Evolutionary conservation across 1,284 basidiomycete genomes (phyloP).

Genomic region (Schizopora paradoxa): DNA sequence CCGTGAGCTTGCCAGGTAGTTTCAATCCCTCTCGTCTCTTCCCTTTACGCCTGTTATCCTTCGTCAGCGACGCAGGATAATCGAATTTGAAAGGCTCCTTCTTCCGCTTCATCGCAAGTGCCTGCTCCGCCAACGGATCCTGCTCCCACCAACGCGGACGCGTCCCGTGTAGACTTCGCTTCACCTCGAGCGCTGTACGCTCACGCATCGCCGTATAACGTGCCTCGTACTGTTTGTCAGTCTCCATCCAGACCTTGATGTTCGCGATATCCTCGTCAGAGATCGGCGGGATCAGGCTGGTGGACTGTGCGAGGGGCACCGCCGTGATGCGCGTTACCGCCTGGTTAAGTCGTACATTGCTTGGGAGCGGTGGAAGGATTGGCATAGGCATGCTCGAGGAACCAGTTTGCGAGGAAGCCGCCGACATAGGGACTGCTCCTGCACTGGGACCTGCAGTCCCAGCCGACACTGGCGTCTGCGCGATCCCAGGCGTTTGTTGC

Average conservation of each 20-base stretch:
- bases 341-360: conserved; percentile 46
- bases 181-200: conserved; percentile 26
- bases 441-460: conserved; percentile 5
- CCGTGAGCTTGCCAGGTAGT: conserved; percentile 59
- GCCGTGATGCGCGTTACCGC: conserved; percentile 59
- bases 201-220: conserved; percentile 25
- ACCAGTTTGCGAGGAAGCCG: too few relatives aligned
- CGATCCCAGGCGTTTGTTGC: too few relatives aligned
- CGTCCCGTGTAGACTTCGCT: conserved; percentile 23
- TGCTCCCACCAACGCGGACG: conserved; percentile 48
- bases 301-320: conserved; percentile 54
- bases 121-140: conserved; percentile 31
- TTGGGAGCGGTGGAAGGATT: conserved; percentile 28
- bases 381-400: too few relatives aligned
- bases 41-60: conserved; percentile 43
- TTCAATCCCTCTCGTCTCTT: conserved; percentile 65
- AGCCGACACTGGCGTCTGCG: background rate
- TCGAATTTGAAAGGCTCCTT: conserved; percentile 59
- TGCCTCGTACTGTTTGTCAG: conserved; percentile 39
- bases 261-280: conserved; percentile 38
- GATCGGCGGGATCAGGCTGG: conserved; percentile 51
- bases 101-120: conserved; percentile 26
- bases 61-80: conserved; percentile 49
- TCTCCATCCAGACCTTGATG: conserved; percentile 47
- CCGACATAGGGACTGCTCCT: background rate